phyloP scores from a whole-genome alignment of 139 green algal species.

The Volvox africanus region DNA sequence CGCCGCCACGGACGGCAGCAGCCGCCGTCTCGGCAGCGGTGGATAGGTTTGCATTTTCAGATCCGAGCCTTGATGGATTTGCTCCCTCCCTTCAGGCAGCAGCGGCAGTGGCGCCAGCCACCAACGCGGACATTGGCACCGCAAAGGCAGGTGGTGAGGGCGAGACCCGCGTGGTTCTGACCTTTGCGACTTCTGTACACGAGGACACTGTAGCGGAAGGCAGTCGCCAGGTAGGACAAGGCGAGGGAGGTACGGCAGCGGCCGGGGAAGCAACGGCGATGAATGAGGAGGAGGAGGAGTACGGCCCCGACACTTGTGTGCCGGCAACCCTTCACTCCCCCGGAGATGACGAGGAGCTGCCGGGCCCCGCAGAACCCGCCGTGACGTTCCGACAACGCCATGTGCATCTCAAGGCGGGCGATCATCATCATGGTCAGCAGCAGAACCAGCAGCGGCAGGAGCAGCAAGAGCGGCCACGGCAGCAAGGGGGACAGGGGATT shows the following conservation, averaged over 20 bases:
- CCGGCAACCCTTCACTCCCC: conserved; percentile 17
- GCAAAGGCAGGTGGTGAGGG: not conserved
- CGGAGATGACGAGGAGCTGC: not conserved
- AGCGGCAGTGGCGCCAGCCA: not conserved
- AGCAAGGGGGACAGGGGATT: not conserved
- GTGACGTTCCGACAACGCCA: too few species aligned
- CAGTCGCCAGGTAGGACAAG: too few species aligned
- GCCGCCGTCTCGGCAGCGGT: not conserved
- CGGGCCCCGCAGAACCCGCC: too few species aligned
- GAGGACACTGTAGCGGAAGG: too few species aligned
- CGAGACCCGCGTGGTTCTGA: not conserved
- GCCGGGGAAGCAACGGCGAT: too few species aligned
- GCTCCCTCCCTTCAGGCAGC: not conserved
- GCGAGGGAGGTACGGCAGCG: too few species aligned
- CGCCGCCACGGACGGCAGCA: not conserved
- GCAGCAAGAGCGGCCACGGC: not conserved
- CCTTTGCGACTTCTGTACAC: not conserved
- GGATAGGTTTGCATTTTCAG: not conserved
- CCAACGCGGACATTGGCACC: not conserved
- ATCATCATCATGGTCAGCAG: not conserved
- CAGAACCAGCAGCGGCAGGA: not conserved
- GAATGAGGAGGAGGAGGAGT: not conserved
- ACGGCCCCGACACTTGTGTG: not conserved
- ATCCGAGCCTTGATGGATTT: not conserved
- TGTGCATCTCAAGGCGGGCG: not conserved